These are phyloP conservation scores for Leishmania aethiopica DNA, from an alignment of 208 protist genomes.

Conservation along the genomic window DNA sequence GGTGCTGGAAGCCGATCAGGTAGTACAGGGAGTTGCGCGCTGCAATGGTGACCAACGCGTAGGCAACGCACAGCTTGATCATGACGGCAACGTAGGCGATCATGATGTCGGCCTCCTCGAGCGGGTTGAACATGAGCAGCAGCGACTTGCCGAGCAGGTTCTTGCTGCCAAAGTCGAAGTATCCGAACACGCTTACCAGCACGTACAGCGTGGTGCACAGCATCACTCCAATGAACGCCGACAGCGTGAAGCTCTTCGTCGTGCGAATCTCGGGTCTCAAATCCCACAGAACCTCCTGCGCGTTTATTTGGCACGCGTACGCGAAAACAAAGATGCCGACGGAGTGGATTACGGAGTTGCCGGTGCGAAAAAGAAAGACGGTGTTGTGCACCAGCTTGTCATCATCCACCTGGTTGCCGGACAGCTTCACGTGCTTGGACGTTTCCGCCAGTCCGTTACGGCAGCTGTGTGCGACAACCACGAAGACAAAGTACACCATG, in stretches of 20 bases:
- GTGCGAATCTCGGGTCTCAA: slow-evolving; percentile 36
- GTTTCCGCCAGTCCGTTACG: slow-evolving; percentile 30
- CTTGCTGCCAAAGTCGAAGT: slow-evolving; percentile 61
- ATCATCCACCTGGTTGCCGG: slow-evolving; percentile 15
- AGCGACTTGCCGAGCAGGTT: slow-evolving; percentile 44
- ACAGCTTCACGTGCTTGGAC: slow-evolving; percentile 24
- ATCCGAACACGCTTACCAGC: slow-evolving; percentile 56
- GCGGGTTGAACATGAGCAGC: slow-evolving; percentile 58
- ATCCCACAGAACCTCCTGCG: slow-evolving; percentile 56
- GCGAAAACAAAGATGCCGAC: slow-evolving; percentile 65
- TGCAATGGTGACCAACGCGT: slow-evolving; percentile 46
- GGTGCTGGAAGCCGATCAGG: slow-evolving; percentile 42
- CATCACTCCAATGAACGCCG: slow-evolving; percentile 48
- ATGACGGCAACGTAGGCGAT: slow-evolving; percentile 57
- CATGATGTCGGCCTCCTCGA: slow-evolving; percentile 41
- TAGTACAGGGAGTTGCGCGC: slow-evolving; percentile 67
- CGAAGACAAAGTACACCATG: slow-evolving; percentile 53
- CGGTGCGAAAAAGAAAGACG: slow-evolving; percentile 49
- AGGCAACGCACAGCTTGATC: slow-evolving; percentile 64
- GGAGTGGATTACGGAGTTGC: slow-evolving; percentile 41
- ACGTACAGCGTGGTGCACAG: slow-evolving; percentile 62
- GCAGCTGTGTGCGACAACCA: slow-evolving; percentile 50
- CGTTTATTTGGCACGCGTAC: slow-evolving; percentile 65
- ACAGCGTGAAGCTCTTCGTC: slow-evolving; percentile 41
- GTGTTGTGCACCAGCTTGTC: slow-evolving; percentile 23